A percentile compares a stretch with the other conserved stretches of the same genome.
These are phyloP conservation scores for Carex parvula DNA, from an alignment of 176 grass and related monocot genomes.

Conservation along the genomic window DNA sequence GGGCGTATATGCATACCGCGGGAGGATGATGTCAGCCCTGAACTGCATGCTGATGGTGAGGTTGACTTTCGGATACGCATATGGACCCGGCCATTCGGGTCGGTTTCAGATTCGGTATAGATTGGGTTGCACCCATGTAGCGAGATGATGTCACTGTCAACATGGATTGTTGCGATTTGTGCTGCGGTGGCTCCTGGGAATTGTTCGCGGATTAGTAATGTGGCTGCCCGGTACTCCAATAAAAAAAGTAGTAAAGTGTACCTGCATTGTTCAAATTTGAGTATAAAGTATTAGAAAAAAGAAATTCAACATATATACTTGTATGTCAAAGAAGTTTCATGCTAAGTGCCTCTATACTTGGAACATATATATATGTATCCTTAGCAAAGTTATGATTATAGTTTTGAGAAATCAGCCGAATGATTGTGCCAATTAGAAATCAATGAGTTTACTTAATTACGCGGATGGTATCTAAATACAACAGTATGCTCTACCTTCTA, in stretches of 20 bases:
- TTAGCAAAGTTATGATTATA: background rate
- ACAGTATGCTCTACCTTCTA: background rate
- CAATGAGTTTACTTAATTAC: background rate
- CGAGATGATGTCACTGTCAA: slow-evolving; percentile 47
- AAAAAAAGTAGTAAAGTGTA: slow-evolving; percentile 57
- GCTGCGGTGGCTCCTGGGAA: slow-evolving; percentile 19
- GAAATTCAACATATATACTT: background rate
- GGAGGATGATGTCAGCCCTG: background rate
- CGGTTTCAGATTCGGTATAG: slow-evolving; percentile 35
- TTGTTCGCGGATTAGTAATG: slow-evolving; percentile 31
- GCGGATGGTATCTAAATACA: background rate
- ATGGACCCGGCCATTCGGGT: slow-evolving; percentile 26
- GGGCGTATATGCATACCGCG: background rate
- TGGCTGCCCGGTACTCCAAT: slow-evolving; percentile 58
- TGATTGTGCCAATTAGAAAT: background rate
- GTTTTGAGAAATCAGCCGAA: background rate
- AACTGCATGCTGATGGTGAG: slow-evolving; percentile 23
- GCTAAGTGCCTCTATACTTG: background rate
- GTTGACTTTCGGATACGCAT: slow-evolving; percentile 33
- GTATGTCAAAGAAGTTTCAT: background rate
- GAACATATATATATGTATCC: background rate
- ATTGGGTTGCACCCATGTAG: slow-evolving; percentile 34
- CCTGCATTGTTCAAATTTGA: background rate
- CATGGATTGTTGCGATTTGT: slow-evolving; percentile 30
- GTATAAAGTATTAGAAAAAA: background rate